Conservation (phyloP, 805 yeast species). For the Isabelozyma heimii region DNA sequence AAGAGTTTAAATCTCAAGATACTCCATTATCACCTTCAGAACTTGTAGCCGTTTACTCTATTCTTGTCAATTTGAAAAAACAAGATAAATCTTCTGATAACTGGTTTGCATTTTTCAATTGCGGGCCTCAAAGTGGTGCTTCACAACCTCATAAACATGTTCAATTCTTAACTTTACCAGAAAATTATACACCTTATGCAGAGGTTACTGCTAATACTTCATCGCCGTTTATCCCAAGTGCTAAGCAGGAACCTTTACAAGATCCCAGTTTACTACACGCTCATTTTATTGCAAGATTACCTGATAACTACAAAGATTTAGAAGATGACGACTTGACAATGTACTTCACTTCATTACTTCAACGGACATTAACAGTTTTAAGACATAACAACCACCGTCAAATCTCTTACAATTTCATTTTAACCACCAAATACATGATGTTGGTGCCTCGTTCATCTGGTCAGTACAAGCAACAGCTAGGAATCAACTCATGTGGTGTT, state of each 20-base stretch:
- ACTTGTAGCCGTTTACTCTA: slow-evolving; percentile 53
- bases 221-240: slow-evolving; percentile 53
- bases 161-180: slow-evolving; percentile 76
- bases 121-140: slow-evolving; percentile 90
- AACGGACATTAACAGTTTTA: slow-evolving; percentile 64
- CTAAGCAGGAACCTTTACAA: slow-evolving; percentile 56
- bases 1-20: slow-evolving; percentile 66
- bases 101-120: slow-evolving; percentile 83
- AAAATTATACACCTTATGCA: slow-evolving; percentile 55
- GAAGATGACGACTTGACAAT: slow-evolving; percentile 60
- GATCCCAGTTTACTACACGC: slow-evolving; percentile 69
- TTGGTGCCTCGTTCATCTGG: slow-evolving; percentile 76
- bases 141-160: slow-evolving; percentile 91
- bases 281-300: slow-evolving; percentile 73
- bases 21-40: slow-evolving; percentile 73
- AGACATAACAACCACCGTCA: slow-evolving; percentile 47
- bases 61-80: slow-evolving; percentile 49
- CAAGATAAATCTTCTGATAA: slow-evolving; percentile 31
- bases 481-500: slow-evolving; percentile 79
- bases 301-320: slow-evolving; percentile 29
- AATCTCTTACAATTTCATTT: slow-evolving; percentile 74
- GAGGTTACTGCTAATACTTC: slow-evolving; percentile 42
- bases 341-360: slow-evolving; percentile 69
- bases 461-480: slow-evolving; percentile 46
- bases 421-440: slow-evolving; percentile 83